Percentiles rank a stretch among this genome's conserved stretches.
Evolutionary conservation across 352 stramenopile species (phyloP).

Genomic region (Elongisporangium prolatum): DNA sequence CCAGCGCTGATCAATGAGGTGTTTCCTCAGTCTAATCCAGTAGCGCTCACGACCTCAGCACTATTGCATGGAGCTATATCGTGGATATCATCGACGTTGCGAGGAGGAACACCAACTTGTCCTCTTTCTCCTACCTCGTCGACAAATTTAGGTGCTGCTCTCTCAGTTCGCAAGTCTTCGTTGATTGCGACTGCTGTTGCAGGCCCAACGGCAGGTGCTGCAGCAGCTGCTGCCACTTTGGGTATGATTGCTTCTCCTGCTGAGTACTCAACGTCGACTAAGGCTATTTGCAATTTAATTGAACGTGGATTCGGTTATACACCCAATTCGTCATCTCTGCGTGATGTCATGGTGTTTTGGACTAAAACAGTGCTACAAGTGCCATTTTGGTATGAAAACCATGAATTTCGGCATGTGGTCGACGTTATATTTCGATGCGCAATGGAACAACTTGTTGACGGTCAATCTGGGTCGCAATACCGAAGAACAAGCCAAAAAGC

Average conservation of each 20-base stretch:
- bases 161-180: slow-evolving; percentile 48
- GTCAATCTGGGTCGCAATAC: slow-evolving; percentile 4
- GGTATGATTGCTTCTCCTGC: slow-evolving; percentile 37
- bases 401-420: slow-evolving; percentile 55
- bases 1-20: slow-evolving; percentile 62
- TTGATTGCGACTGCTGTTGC: slow-evolving; percentile 21
- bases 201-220: slow-evolving; percentile 2
- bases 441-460: slow-evolving; percentile 29
- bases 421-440: slow-evolving; percentile 66
- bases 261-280: slow-evolving; percentile 50
- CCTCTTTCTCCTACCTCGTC: slow-evolving; percentile 30
- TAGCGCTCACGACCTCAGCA: slow-evolving; percentile 45
- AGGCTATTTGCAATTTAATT: slow-evolving; percentile 45
- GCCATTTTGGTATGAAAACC: slow-evolving; percentile 77
- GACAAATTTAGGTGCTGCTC: slow-evolving; percentile 21
- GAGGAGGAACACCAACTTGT: slow-evolving; percentile 26
- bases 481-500: background rate
- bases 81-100: slow-evolving; percentile 53
- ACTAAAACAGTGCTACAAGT: slow-evolving; percentile 58
- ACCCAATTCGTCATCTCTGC: slow-evolving; percentile 26
- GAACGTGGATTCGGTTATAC: slow-evolving; percentile 62
- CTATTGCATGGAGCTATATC: slow-evolving; percentile 55
- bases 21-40: slow-evolving; percentile 39
- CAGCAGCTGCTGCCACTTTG: slow-evolving; percentile 32
- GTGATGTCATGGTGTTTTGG: slow-evolving; percentile 51